A percentile compares a stretch with the other conserved stretches of the same genome.
These are phyloP conservation scores for Comarum palustre DNA, from an alignment of 306 rosid genomes.

Conservation along the genomic window DNA sequence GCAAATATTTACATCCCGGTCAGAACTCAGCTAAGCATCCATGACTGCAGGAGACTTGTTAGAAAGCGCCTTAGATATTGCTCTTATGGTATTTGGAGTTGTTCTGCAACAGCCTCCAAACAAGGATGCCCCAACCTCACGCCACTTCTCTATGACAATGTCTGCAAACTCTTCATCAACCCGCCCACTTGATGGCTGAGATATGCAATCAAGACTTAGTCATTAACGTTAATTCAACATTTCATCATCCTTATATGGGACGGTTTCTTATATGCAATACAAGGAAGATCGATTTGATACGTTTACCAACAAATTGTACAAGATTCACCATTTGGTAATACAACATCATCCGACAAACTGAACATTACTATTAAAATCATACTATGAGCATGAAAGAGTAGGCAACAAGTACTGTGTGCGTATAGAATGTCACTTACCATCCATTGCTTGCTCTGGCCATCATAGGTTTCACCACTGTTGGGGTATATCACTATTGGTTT, in stretches of 20 bases:
- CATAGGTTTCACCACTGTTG: constrained; percentile 69
- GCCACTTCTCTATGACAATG: constrained; percentile 64
- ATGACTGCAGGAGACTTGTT: constrained; percentile 20
- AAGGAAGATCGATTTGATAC: neutral
- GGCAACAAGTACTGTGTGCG: no score
- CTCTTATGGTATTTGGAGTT: constrained; percentile 72
- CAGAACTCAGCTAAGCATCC: neutral
- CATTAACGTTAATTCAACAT: neutral
- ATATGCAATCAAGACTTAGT: neutral
- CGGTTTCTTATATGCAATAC: neutral
- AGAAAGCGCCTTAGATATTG: constrained; percentile 50
- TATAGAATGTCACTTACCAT: constrained; percentile 12
- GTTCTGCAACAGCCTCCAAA: constrained; percentile 97
- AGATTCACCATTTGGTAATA: neutral
- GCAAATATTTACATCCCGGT: neutral
- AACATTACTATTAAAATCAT: neutral
- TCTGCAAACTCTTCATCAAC: constrained; percentile 63
- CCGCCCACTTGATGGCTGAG: constrained; percentile 54
- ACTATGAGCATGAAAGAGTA: no score
- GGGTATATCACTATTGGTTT: constrained; percentile 78
- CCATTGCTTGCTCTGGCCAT: constrained; percentile 58
- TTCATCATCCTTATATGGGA: neutral
- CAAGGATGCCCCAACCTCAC: constrained; percentile 71
- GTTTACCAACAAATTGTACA: neutral
- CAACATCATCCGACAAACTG: neutral